A percentile compares a stretch with the other conserved stretches of the same genome.
Conservation (phyloP, 2,329 filamentous ascomycete genomes). For the Rugonectria rugulosa region DNA sequence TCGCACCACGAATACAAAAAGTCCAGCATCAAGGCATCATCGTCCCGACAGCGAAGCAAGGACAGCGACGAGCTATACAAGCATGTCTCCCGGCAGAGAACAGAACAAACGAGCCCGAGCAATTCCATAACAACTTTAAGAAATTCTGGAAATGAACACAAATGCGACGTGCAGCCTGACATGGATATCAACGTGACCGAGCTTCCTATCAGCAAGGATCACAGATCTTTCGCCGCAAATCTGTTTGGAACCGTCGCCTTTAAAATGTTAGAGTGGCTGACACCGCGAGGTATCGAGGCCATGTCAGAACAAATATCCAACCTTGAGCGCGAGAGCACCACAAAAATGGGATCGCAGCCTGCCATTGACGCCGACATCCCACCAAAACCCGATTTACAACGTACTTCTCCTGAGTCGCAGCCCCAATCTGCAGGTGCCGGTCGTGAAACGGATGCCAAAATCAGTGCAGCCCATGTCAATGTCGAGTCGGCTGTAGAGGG, state of each 20-base stretch:
- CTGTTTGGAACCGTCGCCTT: constrained; percentile 71
- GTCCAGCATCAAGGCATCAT: constrained; percentile 9
- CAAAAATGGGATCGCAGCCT: not conserved
- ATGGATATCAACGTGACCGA: constrained; percentile 52
- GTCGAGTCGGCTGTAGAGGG: not conserved
- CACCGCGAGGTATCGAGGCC: constrained; percentile 61
- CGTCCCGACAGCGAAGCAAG: constrained; percentile 14
- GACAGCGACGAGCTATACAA: constrained; percentile 3
- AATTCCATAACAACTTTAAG: not conserved
- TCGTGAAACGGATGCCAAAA: constrained; percentile 10
- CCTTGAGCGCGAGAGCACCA: constrained; percentile 9
- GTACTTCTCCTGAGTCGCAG: not conserved
- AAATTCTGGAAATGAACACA: not conserved
- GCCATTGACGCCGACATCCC: not conserved
- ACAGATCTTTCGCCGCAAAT: constrained; percentile 68
- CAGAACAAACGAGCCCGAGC: not conserved
- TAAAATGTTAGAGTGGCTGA: constrained; percentile 76
- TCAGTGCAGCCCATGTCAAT: constrained; percentile 1
- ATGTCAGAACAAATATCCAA: constrained; percentile 50
- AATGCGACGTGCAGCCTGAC: not conserved
- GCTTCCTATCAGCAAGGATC: constrained; percentile 59
- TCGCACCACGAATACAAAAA: constrained; percentile 31
- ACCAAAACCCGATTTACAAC: not conserved
- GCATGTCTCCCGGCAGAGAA: constrained; percentile 10
- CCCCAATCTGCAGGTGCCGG: not conserved